Base-by-base conservation (phyloP, 495 filamentous ascomycete genomes). In the Trichocladium antarcticum region DNA sequence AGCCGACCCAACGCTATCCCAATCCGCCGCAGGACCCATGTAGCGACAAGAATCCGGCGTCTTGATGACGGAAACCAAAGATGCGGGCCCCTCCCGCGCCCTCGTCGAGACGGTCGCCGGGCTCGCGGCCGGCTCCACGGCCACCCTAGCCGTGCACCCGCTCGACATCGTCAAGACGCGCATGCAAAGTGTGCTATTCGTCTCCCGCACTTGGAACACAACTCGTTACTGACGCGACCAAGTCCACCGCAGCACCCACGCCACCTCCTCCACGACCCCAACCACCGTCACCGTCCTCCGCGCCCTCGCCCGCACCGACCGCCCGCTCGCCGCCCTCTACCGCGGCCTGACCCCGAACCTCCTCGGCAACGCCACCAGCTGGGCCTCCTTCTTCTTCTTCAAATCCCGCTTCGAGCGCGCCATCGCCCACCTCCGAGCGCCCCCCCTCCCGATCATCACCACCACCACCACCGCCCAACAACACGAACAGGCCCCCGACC, bases 121-220 rank as follows among this genome's bases (percentile, higher is more conserved):
- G 51, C 84, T 98, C 64, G 81, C 82, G 42, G 90, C 90, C 45
- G 92, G 92, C 35, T 74, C 88, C 53, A 78, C 85, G 53, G 82
- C 87, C 15, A 95, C 92, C 27, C 74, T 96, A 48, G 74, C 77
- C 43, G 82, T 83, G 21, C 85, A 89, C 69, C 92, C 92, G 16
- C 74, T 99, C 43, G 92, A 99, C 68, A 78, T 97, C 49, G 76
- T 97, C 58, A 99, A 99, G 70, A 96, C 89, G 34, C 83, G 92
- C 49, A 79, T 99, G 56, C 92, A 99, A 70, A 78, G 89, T 90
- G n/a, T 16, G 37, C 11, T n/a, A 66, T 37, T 56, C 53, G 32
- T 28, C 14, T 49, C 8, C 28, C 1, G n/a, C 29, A 34, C 8
- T 40, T 31, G 21, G 21, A 12, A 27, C 24, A 27, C 24, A 27